Percentiles rank a stretch among this genome's conserved stretches.
These are phyloP conservation scores for Penicillium frequentans DNA, from an alignment of 2,329 filamentous ascomycete species.

Conservation along the genomic window DNA sequence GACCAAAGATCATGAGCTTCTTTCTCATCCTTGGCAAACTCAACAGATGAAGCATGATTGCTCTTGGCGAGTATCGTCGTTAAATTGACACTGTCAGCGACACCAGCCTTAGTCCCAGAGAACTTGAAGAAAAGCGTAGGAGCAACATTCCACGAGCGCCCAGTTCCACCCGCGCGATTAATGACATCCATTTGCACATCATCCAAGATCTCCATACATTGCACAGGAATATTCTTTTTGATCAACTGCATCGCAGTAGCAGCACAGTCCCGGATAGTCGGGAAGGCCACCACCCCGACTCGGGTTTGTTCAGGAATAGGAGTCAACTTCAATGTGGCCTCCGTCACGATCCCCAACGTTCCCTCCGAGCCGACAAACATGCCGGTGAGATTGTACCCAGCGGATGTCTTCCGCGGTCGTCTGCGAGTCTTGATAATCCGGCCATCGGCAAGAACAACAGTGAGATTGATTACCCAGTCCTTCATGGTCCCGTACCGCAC, in stretches of 20 bases:
- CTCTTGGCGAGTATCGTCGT: slow-evolving; percentile 67
- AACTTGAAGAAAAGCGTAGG: slow-evolving; percentile 56
- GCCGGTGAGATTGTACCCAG: slow-evolving; percentile 69
- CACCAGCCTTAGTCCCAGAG: slow-evolving; percentile 73
- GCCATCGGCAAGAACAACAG: slow-evolving; percentile 69
- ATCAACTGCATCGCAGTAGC: slow-evolving; percentile 65
- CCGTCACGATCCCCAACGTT: slow-evolving; percentile 69
- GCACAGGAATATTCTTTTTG: slow-evolving; percentile 64
- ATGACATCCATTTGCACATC: slow-evolving; percentile 66
- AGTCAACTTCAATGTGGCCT: slow-evolving; percentile 67
- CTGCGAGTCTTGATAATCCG: slow-evolving; percentile 57
- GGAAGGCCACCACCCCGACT: slow-evolving; percentile 65
- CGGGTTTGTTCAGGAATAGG: slow-evolving; percentile 63
- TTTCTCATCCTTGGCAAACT: slow-evolving; percentile 55
- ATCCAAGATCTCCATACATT: slow-evolving; percentile 65
- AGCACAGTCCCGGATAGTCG: slow-evolving; percentile 61
- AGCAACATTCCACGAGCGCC: slow-evolving; percentile 44
- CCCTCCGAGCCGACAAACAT: slow-evolving; percentile 72
- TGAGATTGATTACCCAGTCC: slow-evolving; percentile 71
- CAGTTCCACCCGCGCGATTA: slow-evolving; percentile 63
- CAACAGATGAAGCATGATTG: slow-evolving; percentile 57
- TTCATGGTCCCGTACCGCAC: slow-evolving; percentile 72
- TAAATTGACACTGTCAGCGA: slow-evolving; percentile 71
- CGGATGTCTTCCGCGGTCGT: slow-evolving; percentile 67
- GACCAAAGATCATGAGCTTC: slow-evolving; percentile 61